Base-by-base conservation (phyloP, 2,329 filamentous ascomycete genomes). In the Colletotrichum falcatum region DNA sequence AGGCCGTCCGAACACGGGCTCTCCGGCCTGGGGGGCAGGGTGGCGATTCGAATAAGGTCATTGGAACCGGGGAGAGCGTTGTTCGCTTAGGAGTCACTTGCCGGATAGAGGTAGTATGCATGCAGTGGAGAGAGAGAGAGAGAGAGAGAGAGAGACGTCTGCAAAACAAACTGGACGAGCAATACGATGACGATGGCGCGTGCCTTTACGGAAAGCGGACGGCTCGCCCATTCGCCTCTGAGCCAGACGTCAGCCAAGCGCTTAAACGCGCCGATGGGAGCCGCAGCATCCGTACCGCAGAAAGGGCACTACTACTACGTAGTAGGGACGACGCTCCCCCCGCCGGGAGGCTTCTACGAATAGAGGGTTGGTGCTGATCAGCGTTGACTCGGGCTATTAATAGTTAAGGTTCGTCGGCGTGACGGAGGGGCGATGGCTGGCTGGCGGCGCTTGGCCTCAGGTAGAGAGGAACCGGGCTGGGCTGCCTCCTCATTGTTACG, bases 161-260 rank as follows among this genome's bases (percentile, higher is more conserved):
- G 33, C 7, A 20, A 35, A 46, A 39, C 18, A 35, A 46, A 39
- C 18, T 9, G 7, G 42, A 11, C 4, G 42, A n/a, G n/a, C 23
- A 44, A 26, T n/a, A 23, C 56, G 44, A 59, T 48, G 67, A 37
- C 63, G 67, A 70, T 62, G 26, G 35, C 26, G 44, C 53, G 61
- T 61, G 35, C 33, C 46, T 2, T 9, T 35, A 42, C 20, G 2
- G 18, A 35, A 61, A 20, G 55, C 51, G 44, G 44, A 61, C 49
- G 51, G 66, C 48, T 66, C 51, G 18, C 26, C 4, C 14, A 23
- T 20, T 51, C 30, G 51, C 53, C 35, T 44, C 48, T 26, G 26
- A 46, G 58, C 67, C 54, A 51, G 33, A n/a, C 64, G 64, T 67
- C 63, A 59, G 49, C 67, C 64, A 39, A 66, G 49, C 39, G 58